Base-by-base conservation (phyloP, 257 asterid genomes). In the Asclepias syriaca region DNA sequence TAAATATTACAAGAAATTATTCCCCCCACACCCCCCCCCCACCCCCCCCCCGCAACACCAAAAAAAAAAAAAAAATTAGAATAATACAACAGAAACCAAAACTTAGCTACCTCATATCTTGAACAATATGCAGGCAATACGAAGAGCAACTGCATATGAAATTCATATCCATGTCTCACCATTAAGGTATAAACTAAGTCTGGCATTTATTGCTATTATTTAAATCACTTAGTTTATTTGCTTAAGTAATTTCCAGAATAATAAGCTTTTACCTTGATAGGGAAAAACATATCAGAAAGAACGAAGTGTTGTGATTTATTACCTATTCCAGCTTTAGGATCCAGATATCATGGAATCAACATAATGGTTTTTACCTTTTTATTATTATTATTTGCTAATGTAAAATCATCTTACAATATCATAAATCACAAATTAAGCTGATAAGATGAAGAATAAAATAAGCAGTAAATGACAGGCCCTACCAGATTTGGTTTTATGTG, bases 401-500 rank as follows among this genome's bases (percentile, higher is more conserved):
- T 43, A 43, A 43, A 43, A 43, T 43, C 48, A 40, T 43, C 66
- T 18, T 68, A 21, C 65, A 13, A 9, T 32, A 11, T 14, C 9
- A 18, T 18, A 68, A 68, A 59, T 56, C 37, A 49, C 11, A 27
- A 58, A 65, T 22, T 71, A 59, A 45, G 19, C 24, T 46, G 32
- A 46, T 56, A 45, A 18, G 24, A 43, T 45, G 45, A 37, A 39
- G 15, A 15, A 64, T 57, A 22, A 6, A 27, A 75, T 8, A 1
- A 5, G 19, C 18, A 8, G 40, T 59, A 48, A 66, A 54, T 53
- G 37, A 43, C 48, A 50, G 73, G 55, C 18, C 59, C 85, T 80
- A 93, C 98, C 96, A 83, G 48, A 82, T 91, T 93, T 65, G 98
- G 98, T 77, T 83, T 83, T 75, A 93, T 84, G 68, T 88, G 94